Evolutionary conservation across 2,329 filamentous ascomycete genomes (phyloP).

Genomic region (Onygenales sp.): DNA sequence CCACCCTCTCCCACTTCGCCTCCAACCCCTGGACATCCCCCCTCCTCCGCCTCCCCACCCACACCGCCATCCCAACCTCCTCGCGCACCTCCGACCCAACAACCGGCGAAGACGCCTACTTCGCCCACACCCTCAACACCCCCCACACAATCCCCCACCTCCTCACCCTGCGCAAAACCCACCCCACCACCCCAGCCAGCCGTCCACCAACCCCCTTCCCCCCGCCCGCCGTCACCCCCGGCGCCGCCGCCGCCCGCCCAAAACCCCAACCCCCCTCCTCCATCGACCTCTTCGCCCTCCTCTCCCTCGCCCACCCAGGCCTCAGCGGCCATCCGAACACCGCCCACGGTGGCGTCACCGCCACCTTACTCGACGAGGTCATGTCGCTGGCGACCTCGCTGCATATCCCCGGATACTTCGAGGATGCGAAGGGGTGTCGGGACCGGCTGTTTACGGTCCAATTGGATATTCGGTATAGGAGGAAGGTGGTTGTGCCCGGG

Average conservation of each 20-base stretch:
- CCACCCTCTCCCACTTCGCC: conserved; percentile 14
- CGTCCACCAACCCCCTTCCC: conserved; percentile 15
- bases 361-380: conserved; percentile 34
- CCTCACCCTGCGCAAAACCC: conserved; percentile 24
- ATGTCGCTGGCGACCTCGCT: conserved; percentile 32
- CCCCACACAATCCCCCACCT: conserved; percentile 31
- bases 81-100: conserved; percentile 29
- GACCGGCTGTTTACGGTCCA: conserved; percentile 30
- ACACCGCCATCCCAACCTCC: conserved; percentile 29
- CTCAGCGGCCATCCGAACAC: conserved; percentile 30
- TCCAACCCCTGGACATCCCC: conserved; percentile 21
- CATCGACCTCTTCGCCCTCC: conserved; percentile 25
- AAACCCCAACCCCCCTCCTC: not conserved
- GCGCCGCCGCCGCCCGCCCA: conserved; percentile 6
- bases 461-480: conserved; percentile 32
- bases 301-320: conserved; percentile 25
- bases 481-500: conserved; percentile 27
- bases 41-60: conserved; percentile 25
- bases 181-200: conserved; percentile 11
- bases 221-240: conserved; percentile 10
- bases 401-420: conserved; percentile 15
- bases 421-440: conserved; percentile 16
- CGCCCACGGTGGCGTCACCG: conserved; percentile 32
- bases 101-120: conserved; percentile 35
- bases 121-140: conserved; percentile 30